Conservation (phyloP, 1,284 basidiomycete genomes). For the Apiotrichum brassicae region DNA sequence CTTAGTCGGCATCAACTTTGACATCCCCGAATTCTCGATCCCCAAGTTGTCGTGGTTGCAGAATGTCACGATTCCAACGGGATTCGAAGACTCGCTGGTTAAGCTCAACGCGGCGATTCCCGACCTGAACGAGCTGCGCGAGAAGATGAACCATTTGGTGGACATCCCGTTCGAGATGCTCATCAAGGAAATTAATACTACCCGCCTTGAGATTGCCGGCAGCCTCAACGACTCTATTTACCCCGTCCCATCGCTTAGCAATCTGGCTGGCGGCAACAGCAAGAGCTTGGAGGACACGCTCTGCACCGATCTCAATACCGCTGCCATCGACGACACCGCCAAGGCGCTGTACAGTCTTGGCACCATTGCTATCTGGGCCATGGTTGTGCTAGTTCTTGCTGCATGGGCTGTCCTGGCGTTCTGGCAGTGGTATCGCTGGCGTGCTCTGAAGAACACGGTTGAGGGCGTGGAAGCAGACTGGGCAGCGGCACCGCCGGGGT, state of each 20-base stretch:
- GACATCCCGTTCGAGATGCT: conserved; percentile 77
- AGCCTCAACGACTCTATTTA: conserved; percentile 63
- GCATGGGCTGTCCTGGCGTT: conserved; percentile 38
- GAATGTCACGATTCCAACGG: conserved; percentile 74
- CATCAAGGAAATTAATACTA: conserved; percentile 79
- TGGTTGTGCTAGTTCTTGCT: conserved; percentile 48
- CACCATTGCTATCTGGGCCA: conserved; percentile 66
- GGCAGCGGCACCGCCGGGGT: conserved; percentile 10
- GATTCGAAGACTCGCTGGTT: conserved; percentile 64
- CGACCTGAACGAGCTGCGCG: conserved; percentile 66
- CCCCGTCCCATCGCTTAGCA: conserved; percentile 55
- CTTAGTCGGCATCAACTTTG: conserved; percentile 56
- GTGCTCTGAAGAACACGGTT: conserved; percentile 31
- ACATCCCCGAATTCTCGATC: conserved; percentile 61
- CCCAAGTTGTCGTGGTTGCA: conserved; percentile 65
- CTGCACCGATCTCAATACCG: conserved; percentile 69
- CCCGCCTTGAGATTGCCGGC: conserved; percentile 58
- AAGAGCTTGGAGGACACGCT: conserved; percentile 42
- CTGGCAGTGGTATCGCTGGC: conserved; percentile 45
- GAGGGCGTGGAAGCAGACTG: conserved; percentile 34
- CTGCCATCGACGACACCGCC: conserved; percentile 74
- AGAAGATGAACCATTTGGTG: conserved; percentile 64
- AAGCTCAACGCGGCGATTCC: conserved; percentile 76
- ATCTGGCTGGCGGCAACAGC: conserved; percentile 22
- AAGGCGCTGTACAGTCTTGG: conserved; percentile 66